Percentiles rank a stretch among this genome's conserved stretches.
Conservation (phyloP, 148 eudicot species). For the Fagopyrum tataricum region DNA sequence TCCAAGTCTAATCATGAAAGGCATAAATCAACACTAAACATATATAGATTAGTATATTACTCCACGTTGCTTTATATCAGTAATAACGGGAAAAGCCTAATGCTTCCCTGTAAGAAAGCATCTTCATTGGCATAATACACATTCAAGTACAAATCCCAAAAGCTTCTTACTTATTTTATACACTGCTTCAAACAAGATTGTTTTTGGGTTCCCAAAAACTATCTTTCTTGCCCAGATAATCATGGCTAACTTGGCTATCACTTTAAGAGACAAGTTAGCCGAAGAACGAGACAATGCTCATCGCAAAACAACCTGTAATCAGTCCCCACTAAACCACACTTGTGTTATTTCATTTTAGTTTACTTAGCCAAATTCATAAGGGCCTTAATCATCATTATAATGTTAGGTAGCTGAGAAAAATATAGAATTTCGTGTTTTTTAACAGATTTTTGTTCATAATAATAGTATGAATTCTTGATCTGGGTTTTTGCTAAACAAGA, state of each 20-base stretch:
- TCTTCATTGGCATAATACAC: neutral
- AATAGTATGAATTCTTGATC: conserved; percentile 5
- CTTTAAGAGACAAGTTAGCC: conserved; percentile 3
- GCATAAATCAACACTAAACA: neutral
- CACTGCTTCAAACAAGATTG: neutral
- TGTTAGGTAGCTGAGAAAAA: neutral
- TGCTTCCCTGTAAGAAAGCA: conserved; percentile 9
- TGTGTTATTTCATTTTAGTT: neutral
- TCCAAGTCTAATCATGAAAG: conserved; percentile 1
- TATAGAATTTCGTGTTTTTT: neutral
- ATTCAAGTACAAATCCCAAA: neutral
- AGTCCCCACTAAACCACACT: conserved; percentile 1
- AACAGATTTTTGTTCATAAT: neutral
- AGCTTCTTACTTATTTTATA: neutral
- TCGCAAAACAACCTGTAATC: conserved; percentile 2
- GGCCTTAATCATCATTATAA: neutral
- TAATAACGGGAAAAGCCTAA: neutral
- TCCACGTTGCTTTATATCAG: neutral
- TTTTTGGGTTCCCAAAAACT: neutral
- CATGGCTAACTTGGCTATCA: neutral
- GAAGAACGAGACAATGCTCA: neutral
- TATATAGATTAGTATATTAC: neutral
- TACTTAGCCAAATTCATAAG: neutral
- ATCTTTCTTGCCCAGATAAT: neutral
- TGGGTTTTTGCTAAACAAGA: neutral